Evolutionary conservation across 345 rosid genomes (phyloP), one percentile per base, ranked within the genome.

Genomic region (Salix arbutifolia): DNA sequence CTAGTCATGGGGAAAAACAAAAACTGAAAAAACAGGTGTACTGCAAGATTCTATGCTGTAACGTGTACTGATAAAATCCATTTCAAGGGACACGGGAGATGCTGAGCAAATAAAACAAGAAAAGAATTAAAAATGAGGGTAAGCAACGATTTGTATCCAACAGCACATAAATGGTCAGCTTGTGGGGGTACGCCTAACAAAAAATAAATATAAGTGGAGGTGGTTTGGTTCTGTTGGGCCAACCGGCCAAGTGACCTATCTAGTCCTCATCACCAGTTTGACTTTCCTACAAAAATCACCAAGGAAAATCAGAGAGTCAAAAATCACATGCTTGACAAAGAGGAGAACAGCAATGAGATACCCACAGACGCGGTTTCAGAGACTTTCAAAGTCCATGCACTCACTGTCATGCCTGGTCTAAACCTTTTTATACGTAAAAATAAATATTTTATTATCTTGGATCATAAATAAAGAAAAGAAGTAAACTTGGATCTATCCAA

Each of bases 351-450:
- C 10, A 40, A 65, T 3, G 35, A 62, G 75, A 33, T 76, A 70
- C 69, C 58, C 8, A 0, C 30, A 42, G 71, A 86, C 90, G 88
- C 88, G 88, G 76, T 85, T 87, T 85, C 83, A 64, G 18, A 46
- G 78, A 71, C 80, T 74, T 80, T 74, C 84, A 78, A 77, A 26
- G 80, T 83, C 68, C 85, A 82, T 78, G 83, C 80, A 67, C 78
- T 75, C 31, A 2, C 21, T 42, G 30, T 69, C 68, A 65, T 31
- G 40, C 40, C 68, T 17, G 40, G 19, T 30, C 40, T 0, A 16
- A 31, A 19, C 28, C 18, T 67, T 69, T 17, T 69, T 69, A 35
- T 4, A 12, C 13, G 64, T 21, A 14, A 17, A 7, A 7, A 64
- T 23, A 25, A 68, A 58, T 65, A 42, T 61, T 61, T 38, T 50